Conservation (phyloP, 345 rosid species). For the Populus alba region DNA sequence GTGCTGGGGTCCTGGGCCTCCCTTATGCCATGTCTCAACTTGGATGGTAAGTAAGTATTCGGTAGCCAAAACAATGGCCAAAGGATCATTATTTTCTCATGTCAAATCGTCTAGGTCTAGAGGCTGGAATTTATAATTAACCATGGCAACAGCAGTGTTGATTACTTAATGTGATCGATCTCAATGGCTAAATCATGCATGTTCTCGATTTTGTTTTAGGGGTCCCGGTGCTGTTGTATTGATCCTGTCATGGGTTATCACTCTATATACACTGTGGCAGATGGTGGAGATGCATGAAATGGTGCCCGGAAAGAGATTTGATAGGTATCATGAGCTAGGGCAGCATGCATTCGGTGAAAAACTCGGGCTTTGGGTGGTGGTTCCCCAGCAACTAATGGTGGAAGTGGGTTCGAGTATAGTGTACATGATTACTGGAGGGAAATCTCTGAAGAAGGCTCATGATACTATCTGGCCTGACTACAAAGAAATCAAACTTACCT, state of each 20-base stretch:
- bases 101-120: too few species aligned
- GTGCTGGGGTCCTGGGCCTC: too few species aligned
- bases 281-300: constrained; percentile 91
- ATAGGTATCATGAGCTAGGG: constrained; percentile 69
- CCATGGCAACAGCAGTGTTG: too few species aligned
- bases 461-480: constrained; percentile 35
- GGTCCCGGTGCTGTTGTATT: constrained; percentile 54
- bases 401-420: constrained; percentile 63
- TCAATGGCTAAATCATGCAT: neutral
- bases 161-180: neutral
- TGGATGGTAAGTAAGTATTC: constrained; percentile 45
- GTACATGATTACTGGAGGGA: constrained; percentile 63
- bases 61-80: too few species aligned
- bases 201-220: constrained; percentile 22
- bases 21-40: constrained; percentile 21
- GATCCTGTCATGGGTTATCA: constrained; percentile 68
- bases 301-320: constrained; percentile 64
- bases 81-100: too few species aligned
- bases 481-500: constrained; percentile 48
- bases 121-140: too few species aligned
- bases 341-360: constrained; percentile 69
- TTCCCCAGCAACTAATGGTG: constrained; percentile 63
- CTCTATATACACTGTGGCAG: constrained; percentile 71
- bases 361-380: constrained; percentile 67
- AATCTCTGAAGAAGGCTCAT: constrained; percentile 56